phyloP scores from a whole-genome alignment of 2,329 filamentous ascomycete genomes.

The Penicillium psychrosexuale region DNA sequence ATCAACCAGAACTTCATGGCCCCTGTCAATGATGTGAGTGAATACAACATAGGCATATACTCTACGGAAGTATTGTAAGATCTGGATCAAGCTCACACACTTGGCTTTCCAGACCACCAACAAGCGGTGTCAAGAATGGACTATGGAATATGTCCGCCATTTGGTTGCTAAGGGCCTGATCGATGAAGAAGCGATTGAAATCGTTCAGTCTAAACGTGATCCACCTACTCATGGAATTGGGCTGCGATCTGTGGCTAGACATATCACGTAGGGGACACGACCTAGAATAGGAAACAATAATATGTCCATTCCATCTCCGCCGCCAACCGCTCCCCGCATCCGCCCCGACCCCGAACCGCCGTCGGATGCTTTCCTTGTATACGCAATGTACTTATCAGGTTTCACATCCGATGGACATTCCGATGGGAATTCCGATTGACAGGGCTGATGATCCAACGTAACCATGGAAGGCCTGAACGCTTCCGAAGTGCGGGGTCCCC shows the following conservation, averaged over 20 bases:
- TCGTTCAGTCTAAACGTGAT: conserved; percentile 31
- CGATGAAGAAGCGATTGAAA: conserved; percentile 20
- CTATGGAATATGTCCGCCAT: conserved; percentile 31
- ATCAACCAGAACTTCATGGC: conserved; percentile 35
- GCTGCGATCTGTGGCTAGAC: conserved; percentile 11
- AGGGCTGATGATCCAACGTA: neutral
- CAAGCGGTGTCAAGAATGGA: conserved; percentile 36
- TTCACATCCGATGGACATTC: neutral
- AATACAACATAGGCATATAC: neutral
- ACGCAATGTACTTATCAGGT: neutral
- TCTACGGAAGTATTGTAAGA: neutral
- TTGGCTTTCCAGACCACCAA: conserved; percentile 26
- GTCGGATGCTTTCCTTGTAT: neutral
- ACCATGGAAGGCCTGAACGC: neutral
- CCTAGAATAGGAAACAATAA: neutral
- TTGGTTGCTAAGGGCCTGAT: conserved; percentile 24
- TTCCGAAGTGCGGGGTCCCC: conserved; percentile 14
- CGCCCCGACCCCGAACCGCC: conserved; percentile 4
- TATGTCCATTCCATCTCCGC: neutral
- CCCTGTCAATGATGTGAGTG: conserved; percentile 34
- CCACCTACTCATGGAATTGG: conserved; percentile 30
- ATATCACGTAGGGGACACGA: neutral
- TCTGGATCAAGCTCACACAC: neutral
- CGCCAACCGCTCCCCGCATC: conserved; percentile 2
- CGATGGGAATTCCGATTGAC: neutral